These are phyloP conservation scores for Ilyonectria destructans DNA, from an alignment of 2,329 filamentous ascomycete species.

Conservation along the genomic window DNA sequence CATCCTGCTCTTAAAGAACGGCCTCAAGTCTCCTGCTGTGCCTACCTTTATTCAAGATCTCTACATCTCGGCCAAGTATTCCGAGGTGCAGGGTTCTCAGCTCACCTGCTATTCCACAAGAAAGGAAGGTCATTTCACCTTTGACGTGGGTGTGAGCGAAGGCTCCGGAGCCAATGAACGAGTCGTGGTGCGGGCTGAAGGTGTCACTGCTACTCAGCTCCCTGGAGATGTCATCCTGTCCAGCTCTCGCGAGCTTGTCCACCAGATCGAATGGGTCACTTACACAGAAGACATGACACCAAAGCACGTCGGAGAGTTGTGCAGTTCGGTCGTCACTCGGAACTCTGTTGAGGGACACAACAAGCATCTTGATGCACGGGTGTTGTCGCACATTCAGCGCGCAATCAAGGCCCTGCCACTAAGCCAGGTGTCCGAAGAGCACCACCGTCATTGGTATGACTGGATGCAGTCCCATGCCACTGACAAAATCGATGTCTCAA, in stretches of 20 bases:
- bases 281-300: slow-evolving; percentile 19
- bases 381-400: slow-evolving; percentile 24
- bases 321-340: slow-evolving; percentile 1
- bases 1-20: slow-evolving; percentile 10
- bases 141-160: slow-evolving; percentile 17
- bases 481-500: slow-evolving; percentile 18
- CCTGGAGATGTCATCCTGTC: slow-evolving; percentile 17
- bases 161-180: slow-evolving; percentile 8
- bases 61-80: slow-evolving; percentile 17
- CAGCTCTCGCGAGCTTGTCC: slow-evolving; percentile 22
- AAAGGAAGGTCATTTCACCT: slow-evolving; percentile 21
- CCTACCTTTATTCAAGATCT: slow-evolving; percentile 24
- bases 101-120: slow-evolving; percentile 25
- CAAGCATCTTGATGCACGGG: slow-evolving; percentile 16
- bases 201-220: slow-evolving; percentile 16
- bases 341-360: slow-evolving; percentile 14
- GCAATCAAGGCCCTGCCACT: slow-evolving; percentile 19
- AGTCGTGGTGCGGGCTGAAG: slow-evolving; percentile 16
- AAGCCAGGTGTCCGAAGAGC: slow-evolving; percentile 8
- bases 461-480: slow-evolving; percentile 25
- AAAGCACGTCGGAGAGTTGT: slow-evolving; percentile 11
- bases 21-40: slow-evolving; percentile 22
- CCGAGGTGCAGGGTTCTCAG: slow-evolving; percentile 10
- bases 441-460: slow-evolving; percentile 26
- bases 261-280: slow-evolving; percentile 22